phyloP scores from a whole-genome alignment of 495 filamentous ascomycete genomes.

The Emericellopsis terricola region DNA sequence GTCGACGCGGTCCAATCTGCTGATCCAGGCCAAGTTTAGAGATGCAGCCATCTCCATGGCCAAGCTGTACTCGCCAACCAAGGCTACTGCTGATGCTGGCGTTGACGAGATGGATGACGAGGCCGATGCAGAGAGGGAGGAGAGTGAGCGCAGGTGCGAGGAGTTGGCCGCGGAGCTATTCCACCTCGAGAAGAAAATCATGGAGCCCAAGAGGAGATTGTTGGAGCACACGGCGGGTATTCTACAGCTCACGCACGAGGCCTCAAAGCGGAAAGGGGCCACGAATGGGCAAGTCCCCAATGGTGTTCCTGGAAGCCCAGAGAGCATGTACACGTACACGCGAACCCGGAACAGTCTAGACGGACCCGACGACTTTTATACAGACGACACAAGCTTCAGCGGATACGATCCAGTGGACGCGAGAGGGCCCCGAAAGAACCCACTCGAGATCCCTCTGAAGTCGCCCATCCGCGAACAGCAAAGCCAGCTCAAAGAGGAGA shows the following conservation, averaged over 20 bases:
- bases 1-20: conserved; percentile 58
- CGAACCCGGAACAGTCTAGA: conserved; percentile 33
- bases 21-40: conserved; percentile 82
- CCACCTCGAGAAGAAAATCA: conserved; percentile 50
- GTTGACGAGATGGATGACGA: conserved; percentile 29
- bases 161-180: conserved; percentile 67
- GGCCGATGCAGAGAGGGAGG: conserved; percentile 55
- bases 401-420: conserved; percentile 45
- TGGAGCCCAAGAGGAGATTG: conserved; percentile 51
- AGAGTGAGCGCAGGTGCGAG: conserved; percentile 67
- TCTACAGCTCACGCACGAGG: conserved; percentile 68
- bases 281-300: conserved; percentile 16
- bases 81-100: too few species aligned
- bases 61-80: conserved; percentile 44
- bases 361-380: conserved; percentile 33
- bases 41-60: conserved; percentile 81
- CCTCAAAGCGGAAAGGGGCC: conserved; percentile 13
- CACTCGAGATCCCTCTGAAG: conserved; percentile 26
- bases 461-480: conserved; percentile 25
- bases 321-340: conserved; percentile 44
- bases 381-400: conserved; percentile 72
- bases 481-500: conserved; percentile 19
- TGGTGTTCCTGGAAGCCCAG: conserved; percentile 45
- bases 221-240: conserved; percentile 88
- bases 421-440: conserved; percentile 12